Conservation (phyloP, 371 early-diverging fungal genomes). For the Mucor mucedo region DNA sequence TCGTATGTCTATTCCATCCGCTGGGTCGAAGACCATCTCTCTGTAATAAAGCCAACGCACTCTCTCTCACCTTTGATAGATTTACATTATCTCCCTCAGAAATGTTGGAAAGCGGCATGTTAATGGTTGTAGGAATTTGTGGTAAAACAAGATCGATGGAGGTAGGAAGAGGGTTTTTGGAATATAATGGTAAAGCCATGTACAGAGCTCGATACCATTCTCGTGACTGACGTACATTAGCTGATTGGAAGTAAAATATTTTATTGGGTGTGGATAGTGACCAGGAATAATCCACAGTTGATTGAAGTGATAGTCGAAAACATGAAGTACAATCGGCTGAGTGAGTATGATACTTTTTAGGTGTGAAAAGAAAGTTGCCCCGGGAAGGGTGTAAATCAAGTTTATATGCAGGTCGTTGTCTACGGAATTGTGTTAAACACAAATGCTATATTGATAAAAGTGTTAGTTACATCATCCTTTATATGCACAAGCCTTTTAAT, state of each 20-base stretch:
- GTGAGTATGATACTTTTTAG: neutral
- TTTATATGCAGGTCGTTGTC: neutral
- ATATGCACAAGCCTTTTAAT: neutral
- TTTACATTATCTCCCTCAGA: slow-evolving; percentile 12
- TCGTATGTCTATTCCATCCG: slow-evolving; percentile 15
- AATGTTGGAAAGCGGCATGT: slow-evolving; percentile 2
- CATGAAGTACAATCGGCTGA: neutral
- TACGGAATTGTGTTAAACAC: neutral
- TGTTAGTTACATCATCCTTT: too few species aligned
- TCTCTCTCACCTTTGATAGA: slow-evolving; percentile 10
- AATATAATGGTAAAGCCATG: slow-evolving; percentile 1
- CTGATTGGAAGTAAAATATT: slow-evolving; percentile 16
- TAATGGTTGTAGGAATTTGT: neutral
- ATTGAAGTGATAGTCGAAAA: neutral
- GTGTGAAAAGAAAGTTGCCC: neutral
- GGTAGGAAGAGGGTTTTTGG: slow-evolving; percentile 7
- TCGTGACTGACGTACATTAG: neutral
- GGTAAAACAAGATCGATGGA: slow-evolving; percentile 6
- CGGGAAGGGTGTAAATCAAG: neutral
- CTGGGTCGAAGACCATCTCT: neutral
- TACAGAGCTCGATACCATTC: slow-evolving; percentile 21
- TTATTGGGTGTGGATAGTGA: neutral
- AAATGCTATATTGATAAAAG: neutral
- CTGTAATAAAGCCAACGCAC: slow-evolving; percentile 17
- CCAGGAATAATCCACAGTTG: slow-evolving; percentile 15